These are phyloP conservation scores for Jacaranda copaia DNA, from an alignment of 257 asterid genomes.

Conservation along the genomic window DNA sequence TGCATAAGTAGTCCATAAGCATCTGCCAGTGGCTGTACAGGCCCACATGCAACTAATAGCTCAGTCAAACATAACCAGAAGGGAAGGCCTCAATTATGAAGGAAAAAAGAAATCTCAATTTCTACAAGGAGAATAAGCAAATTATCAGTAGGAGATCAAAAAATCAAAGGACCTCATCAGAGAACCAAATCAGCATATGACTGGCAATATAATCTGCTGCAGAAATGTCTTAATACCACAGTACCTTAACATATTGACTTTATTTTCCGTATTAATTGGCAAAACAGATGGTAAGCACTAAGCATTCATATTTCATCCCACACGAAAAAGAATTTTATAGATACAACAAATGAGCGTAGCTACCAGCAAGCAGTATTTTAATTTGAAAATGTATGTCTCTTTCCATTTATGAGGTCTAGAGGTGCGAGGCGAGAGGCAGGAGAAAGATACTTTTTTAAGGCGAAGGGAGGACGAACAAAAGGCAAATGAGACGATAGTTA, in stretches of 20 bases:
- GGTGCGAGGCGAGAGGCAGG: no score
- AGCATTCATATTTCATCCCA: constrained; percentile 22
- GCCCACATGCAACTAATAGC: constrained; percentile 35
- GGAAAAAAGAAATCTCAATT: background rate
- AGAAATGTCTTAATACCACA: background rate
- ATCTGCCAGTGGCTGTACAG: constrained; percentile 84
- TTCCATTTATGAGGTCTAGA: constrained; percentile 18
- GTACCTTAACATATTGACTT: constrained; percentile 19
- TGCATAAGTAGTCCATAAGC: constrained; percentile 99
- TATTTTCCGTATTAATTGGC: constrained; percentile 13
- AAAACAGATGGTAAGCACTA: background rate
- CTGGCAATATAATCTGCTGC: background rate
- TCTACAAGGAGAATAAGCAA: constrained; percentile 7
- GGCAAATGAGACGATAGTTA: no score
- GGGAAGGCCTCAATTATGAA: constrained; percentile 1
- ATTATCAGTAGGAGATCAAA: constrained; percentile 10
- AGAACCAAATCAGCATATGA: constrained; percentile 16
- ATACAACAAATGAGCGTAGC: constrained; percentile 31
- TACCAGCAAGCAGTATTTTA: constrained; percentile 31
- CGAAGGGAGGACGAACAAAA: no score
- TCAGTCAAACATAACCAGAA: constrained; percentile 32
- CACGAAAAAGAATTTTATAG: constrained; percentile 1
- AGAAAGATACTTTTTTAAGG: no score
- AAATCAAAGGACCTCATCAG: constrained; percentile 27
- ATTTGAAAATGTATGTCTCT: constrained; percentile 13